These are phyloP conservation scores for Rhododendron mucronatum DNA, from an alignment of 148 eudicot species.

Conservation along the genomic window DNA sequence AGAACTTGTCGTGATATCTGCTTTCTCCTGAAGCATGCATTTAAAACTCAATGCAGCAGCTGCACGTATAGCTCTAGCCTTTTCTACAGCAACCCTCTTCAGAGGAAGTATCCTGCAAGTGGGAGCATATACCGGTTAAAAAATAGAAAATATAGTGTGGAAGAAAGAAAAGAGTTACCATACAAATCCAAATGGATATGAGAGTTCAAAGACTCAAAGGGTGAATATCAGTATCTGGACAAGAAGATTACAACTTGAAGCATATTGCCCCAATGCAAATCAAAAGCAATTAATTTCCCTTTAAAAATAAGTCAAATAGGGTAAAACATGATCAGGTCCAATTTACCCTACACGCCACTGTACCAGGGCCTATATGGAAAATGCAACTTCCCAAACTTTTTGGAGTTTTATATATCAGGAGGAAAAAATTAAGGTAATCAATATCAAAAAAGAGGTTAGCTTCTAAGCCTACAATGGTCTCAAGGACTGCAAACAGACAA, in stretches of 20 bases:
- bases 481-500: background rate
- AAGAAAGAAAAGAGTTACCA: background rate
- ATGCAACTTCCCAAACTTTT: background rate
- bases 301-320: background rate
- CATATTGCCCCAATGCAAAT: background rate
- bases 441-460: background rate
- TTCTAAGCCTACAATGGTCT: background rate
- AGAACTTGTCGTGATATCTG: slow-evolving; percentile 54
- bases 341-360: background rate
- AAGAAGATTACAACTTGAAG: background rate
- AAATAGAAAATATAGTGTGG: background rate
- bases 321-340: background rate
- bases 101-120: slow-evolving; percentile 59
- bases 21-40: slow-evolving; percentile 76
- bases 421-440: background rate
- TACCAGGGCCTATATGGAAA: background rate
- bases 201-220: background rate
- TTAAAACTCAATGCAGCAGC: slow-evolving; percentile 60
- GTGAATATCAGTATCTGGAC: background rate
- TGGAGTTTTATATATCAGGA: background rate
- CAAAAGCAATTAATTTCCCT: background rate
- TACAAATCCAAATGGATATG: background rate
- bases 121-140: background rate
- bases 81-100: slow-evolving; percentile 68
- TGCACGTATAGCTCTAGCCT: slow-evolving; percentile 67